phyloP scores from a whole-genome alignment of 345 rosid species.

The Stellera chamaejasme region DNA sequence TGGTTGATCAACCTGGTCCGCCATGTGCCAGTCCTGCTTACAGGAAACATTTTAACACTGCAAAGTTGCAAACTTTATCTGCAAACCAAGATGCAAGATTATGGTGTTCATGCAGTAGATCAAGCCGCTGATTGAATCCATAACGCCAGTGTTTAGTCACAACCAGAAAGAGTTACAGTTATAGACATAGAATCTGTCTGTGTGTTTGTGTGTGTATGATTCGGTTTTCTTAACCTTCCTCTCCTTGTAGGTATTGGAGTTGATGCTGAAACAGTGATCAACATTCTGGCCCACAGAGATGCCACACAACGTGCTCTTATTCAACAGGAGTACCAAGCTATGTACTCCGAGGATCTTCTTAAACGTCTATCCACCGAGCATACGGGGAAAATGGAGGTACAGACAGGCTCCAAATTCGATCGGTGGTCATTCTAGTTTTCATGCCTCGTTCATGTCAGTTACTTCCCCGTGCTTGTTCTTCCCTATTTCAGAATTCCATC shows the following conservation, averaged over 20 bases:
- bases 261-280: conserved; percentile 40
- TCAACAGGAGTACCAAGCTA: conserved; percentile 41
- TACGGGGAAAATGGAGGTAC: conserved; percentile 53
- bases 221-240: not conserved
- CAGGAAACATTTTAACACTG: too few relatives aligned
- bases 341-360: conserved; percentile 35
- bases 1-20: too few relatives aligned
- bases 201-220: too few relatives aligned
- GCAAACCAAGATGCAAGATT: too few relatives aligned
- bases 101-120: too few relatives aligned
- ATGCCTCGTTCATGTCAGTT: not conserved
- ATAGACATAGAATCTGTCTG: too few relatives aligned
- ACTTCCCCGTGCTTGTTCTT: conserved; percentile 1
- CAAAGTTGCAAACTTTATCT: too few relatives aligned
- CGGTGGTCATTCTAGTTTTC: conserved; percentile 1
- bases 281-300: conserved; percentile 62
- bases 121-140: too few relatives aligned
- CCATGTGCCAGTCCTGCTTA: too few relatives aligned
- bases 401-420: not conserved
- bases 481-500: conserved; percentile 39
- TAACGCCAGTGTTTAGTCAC: too few relatives aligned
- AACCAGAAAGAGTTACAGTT: too few relatives aligned
- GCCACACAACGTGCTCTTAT: conserved; percentile 46
- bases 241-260: conserved; percentile 43
- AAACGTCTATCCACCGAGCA: conserved; percentile 54